Base-by-base conservation (phyloP, 352 stramenopile genomes). In the Globisporangium sylvaticum region DNA sequence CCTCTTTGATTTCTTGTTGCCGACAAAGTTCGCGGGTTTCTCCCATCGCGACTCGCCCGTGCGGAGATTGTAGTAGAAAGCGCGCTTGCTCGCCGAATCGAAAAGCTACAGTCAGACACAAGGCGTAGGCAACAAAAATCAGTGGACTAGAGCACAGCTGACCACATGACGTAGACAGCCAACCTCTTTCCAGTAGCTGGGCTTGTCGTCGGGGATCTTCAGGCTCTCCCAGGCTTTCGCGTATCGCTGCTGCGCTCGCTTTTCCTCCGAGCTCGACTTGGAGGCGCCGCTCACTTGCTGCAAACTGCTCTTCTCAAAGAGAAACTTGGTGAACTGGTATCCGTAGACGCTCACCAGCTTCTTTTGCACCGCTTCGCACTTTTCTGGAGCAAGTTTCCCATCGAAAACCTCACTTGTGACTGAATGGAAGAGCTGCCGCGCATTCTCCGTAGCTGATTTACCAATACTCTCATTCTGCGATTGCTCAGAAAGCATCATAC, bases 61-160 rank as follows among this genome's bases (percentile, higher is more conserved):
- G 18, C 83, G 83, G 58, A 88, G 63, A 56, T 91, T 91, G 69
- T 89, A 84, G 66, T 91, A 90, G 71, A 91, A 91, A 24, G 73
- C 54, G 32, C 62, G 73, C 25, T 79, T 79, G 9, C 67, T 56
- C 32, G 78, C 24, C 20, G 78, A 76, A 60, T 89, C 80, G 8
- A 72, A 62, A 50, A 84, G 80, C 80, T 91, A 65, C 31, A 29
- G n/a, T n/a, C n/a, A n/a, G 53, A 31, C n/a, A 24, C 56, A 46
- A n/a, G n/a, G n/a, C n/a, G 31, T 34, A 15, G 4, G n/a, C n/a
- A 4, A 42, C 2, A 3, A 58, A 29, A 3, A n/a, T 44, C 59
- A 56, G 29, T 42, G 4, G 4, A 37, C 31, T 37, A 37, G 31
- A 37, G 10, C 31, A 37, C 2, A 32, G 29, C 3, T 7, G 29